Evolutionary conservation across 306 rosid genomes (phyloP), one percentile per base, ranked within the genome.

Genomic region (Hippophae rhamnoides): DNA sequence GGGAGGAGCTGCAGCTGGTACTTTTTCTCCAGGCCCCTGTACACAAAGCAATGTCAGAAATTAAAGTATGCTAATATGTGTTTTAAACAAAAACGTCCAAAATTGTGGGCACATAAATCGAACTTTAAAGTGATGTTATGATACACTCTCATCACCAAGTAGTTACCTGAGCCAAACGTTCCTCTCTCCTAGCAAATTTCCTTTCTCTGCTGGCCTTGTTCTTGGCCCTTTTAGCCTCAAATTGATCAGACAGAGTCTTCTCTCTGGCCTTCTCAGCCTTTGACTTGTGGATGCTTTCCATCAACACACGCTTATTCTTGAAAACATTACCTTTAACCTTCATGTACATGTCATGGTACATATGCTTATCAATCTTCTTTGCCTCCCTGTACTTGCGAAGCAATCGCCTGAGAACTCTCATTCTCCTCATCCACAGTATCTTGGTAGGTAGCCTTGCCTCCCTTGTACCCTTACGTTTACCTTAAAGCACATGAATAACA

Each of bases 321-420:
- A 87, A 90, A 23, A 87, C 98, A 47, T 90, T 90, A 81, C 98
- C 98, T 86, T 90, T 90, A 0, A 90, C 98, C 81, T 79, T 87
- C 98, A 90, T 82, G 74, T 90, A 90, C 98, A 87, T 90, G 72
- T 87, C 96, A 78, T 90, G 98, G 75, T 87, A 90, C 98, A 90
- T 90, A 67, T 90, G 98, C 75, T 81, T 87, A 71, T 90, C 96
- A 57, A 90, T 90, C 80, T 90, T 90, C 80, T 87, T 90, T 0
- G 95, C 58, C 44, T 90, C 96, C 38, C 98, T 55, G 58, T 90
- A 90, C 95, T 90, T 90, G 73, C 98, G 96, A 25, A 90, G 96
- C 82, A 90, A 60, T 47, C 96, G 76, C 77, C 96, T 87, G 60
- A 90, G 89, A 6, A 92, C 98, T 14, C 96, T 92, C 98, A 92